Evolutionary conservation across 306 rosid genomes (phyloP), one percentile per base, ranked within the genome.

Genomic region (Quercus wislizeni): DNA sequence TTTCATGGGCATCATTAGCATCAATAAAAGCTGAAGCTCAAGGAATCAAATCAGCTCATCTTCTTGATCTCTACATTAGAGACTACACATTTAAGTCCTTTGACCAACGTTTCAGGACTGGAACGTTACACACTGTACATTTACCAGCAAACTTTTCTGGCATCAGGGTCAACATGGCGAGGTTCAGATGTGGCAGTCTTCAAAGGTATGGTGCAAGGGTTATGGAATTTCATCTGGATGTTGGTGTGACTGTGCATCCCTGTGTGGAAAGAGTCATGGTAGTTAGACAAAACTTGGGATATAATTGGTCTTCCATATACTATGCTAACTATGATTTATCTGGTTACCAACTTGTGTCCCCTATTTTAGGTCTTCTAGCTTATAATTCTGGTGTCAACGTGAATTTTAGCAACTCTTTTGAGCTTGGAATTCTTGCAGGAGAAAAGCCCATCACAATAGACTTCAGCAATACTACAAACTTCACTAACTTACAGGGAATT

Each of bases 101-200:
- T 31, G 85, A 81, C 75, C 64, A 80, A 61, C 51, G 71, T 80
- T 76, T 85, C 74, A 85, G 62, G 55, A 93, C 99, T 49, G 99
- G 97, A 76, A 69, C n/a, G 55, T 23, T 87, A 5, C 86, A 90
- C 73, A 69, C 79, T 9, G 92, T 95, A 68, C 67, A 84, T 1
- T 79, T 95, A 54, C 99, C 98, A 1, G 70, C 90, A 30, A 95
- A 95, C 77, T 83, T 95, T 58, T 90, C 99, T 2, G 96, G 93
- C 84, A 89, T 95, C 82, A 46, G 63, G 43, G 90, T 90, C 5
- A 88, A 88, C 61, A 80, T 85, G 6, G 88, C 81, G 61, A 89
- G 97, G 81, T 87, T 82, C 71, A 82, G 99, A 71, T 95, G 99
- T 74, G 98, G 99, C 3, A 95, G 99, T 87, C 83, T 95, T 69